Evolutionary conservation across 345 rosid species (phyloP).

Genomic region (Camelina neglecta): DNA sequence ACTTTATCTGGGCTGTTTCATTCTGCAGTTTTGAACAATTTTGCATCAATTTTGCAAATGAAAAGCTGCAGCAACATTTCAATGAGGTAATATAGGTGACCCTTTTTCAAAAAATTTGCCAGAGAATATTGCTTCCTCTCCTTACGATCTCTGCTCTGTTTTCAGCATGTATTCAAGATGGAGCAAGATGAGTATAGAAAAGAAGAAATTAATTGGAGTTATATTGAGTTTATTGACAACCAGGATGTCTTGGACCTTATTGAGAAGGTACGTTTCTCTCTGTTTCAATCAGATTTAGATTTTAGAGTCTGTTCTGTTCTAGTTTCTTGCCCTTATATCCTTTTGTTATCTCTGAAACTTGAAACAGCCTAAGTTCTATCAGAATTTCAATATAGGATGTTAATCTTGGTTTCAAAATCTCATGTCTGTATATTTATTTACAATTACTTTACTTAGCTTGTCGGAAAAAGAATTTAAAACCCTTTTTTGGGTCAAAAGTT

Average conservation of each 20-base stretch:
- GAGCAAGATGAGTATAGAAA: conserved; percentile 96
- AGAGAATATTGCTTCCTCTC: conserved; percentile 18
- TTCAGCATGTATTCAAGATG: conserved; percentile 99
- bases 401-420: conserved; percentile 9
- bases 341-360: conserved; percentile 10
- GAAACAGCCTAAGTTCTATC: conserved; percentile 20
- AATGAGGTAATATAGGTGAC: conserved; percentile 70
- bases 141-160: conserved; percentile 25
- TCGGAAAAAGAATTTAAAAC: background rate
- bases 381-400: background rate
- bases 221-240: conserved; percentile 96
- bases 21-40: conserved; percentile 94
- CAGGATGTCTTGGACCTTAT: conserved; percentile 98
- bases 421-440: background rate
- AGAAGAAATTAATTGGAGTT: conserved; percentile 99
- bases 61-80: conserved; percentile 98
- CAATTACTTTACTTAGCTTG: conserved; percentile 10
- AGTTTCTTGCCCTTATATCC: conserved; percentile 19
- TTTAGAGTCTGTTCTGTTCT: conserved; percentile 13
- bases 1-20: conserved; percentile 31
- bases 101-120: conserved; percentile 10
- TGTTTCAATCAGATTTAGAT: conserved; percentile 20
- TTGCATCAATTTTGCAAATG: conserved; percentile 98
- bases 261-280: conserved; percentile 73
- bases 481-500: background rate